A percentile compares a stretch with the other conserved stretches of the same genome.
phyloP scores from a whole-genome alignment of 129 eudicot genomes.

The Lonicera japonica region DNA sequence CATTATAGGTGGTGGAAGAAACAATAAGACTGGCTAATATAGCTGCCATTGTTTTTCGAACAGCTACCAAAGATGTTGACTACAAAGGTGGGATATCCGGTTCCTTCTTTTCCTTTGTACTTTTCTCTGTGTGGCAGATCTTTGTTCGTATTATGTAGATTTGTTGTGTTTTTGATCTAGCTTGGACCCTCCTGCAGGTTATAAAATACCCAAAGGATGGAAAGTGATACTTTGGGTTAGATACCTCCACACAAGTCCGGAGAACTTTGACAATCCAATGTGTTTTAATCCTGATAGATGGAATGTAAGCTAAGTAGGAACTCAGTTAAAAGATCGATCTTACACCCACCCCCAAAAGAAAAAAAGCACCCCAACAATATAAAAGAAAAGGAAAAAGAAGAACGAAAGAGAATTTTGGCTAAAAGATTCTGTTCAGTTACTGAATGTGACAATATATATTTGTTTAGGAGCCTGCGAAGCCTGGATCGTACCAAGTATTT shows the following conservation, averaged over 20 bases:
- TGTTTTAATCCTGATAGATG: constrained; percentile 48
- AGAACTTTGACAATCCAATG: constrained; percentile 36
- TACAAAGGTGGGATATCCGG: constrained; percentile 24
- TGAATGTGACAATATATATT: background rate
- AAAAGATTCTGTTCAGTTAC: background rate
- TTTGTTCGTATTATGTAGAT: background rate
- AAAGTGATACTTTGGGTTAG: constrained; percentile 36
- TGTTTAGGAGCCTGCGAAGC: constrained; percentile 24
- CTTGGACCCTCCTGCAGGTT: constrained; percentile 19
- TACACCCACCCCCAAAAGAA: no score
- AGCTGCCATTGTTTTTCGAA: constrained; percentile 24
- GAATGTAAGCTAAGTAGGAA: constrained; percentile 19
- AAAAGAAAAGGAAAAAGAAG: no score
- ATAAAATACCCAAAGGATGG: constrained; percentile 41
- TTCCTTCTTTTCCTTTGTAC: background rate
- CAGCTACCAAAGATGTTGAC: constrained; percentile 30
- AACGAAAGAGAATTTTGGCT: no score
- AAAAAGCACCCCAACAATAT: no score
- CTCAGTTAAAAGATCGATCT: background rate
- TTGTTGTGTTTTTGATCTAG: background rate
- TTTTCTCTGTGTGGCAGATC: background rate
- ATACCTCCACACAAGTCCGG: constrained; percentile 36
- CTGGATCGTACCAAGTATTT: constrained; percentile 29
- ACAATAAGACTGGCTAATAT: constrained; percentile 41
- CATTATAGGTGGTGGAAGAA: constrained; percentile 45